A percentile compares a stretch with the other conserved stretches of the same genome.
phyloP scores from a whole-genome alignment of 2,329 filamentous ascomycete genomes.

The Alternaria arborescens region DNA sequence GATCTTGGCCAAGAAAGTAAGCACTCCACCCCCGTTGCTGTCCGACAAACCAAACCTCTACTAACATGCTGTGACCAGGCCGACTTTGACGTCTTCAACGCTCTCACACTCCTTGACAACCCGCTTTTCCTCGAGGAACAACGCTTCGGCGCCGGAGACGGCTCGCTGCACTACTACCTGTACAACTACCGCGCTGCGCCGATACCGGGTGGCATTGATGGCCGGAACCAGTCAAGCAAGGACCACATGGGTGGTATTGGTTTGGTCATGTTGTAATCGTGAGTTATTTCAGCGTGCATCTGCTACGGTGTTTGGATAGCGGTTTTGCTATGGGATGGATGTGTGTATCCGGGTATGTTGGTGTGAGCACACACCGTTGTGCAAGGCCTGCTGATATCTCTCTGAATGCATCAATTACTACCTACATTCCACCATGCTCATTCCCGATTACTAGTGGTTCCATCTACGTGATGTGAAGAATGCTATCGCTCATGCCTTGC shows the following conservation, averaged over 20 bases:
- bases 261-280: conserved; percentile 76
- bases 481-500: background rate
- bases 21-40: background rate
- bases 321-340: background rate
- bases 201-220: conserved; percentile 86
- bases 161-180: conserved; percentile 94
- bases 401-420: background rate
- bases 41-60: background rate
- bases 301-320: background rate
- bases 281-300: background rate
- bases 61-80: conserved; percentile 50
- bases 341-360: background rate
- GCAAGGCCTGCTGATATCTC: background rate
- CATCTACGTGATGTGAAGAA: background rate
- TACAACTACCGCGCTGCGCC: conserved; percentile 94
- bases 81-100: conserved; percentile 97
- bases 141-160: conserved; percentile 94
- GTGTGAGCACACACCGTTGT: background rate
- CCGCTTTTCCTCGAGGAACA: conserved; percentile 90
- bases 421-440: background rate
- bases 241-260: conserved; percentile 85
- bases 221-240: conserved; percentile 78
- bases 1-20: conserved; percentile 81
- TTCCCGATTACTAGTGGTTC: background rate
- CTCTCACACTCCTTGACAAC: conserved; percentile 92